These are phyloP conservation scores for Cerioporus squamosus DNA, from an alignment of 1,284 basidiomycete species.

Conservation along the genomic window DNA sequence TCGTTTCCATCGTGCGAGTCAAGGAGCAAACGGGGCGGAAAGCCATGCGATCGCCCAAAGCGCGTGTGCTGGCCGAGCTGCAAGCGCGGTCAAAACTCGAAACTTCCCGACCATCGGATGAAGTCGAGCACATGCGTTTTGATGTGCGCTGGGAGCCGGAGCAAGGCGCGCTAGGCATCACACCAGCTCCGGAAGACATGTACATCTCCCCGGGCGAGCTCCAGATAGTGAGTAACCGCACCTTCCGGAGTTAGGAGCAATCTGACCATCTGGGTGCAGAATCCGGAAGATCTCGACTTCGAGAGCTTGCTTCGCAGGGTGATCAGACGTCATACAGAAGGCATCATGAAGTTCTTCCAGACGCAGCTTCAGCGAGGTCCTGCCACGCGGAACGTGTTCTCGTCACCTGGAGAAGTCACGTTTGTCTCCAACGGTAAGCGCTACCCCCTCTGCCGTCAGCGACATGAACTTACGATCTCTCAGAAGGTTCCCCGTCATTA, in stretches of 20 bases:
- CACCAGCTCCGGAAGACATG: slow-evolving; percentile 48
- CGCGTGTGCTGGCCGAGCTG: slow-evolving; percentile 60
- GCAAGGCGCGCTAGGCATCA: slow-evolving; percentile 59
- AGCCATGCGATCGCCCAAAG: slow-evolving; percentile 41
- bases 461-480: background rate
- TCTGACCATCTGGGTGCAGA: slow-evolving; percentile 40
- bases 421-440: slow-evolving; percentile 56
- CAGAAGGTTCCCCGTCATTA: slow-evolving; percentile 59
- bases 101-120: slow-evolving; percentile 60
- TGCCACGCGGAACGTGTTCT: slow-evolving; percentile 56
- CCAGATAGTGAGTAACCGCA: slow-evolving; percentile 45
- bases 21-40: slow-evolving; percentile 36
- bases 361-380: slow-evolving; percentile 54
- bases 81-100: slow-evolving; percentile 65
- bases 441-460: too few species aligned
- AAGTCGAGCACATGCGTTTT: slow-evolving; percentile 62
- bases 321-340: slow-evolving; percentile 62
- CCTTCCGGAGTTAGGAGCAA: background rate
- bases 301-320: slow-evolving; percentile 63
- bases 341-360: slow-evolving; percentile 60
- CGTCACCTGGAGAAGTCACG: slow-evolving; percentile 57
- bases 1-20: slow-evolving; percentile 50
- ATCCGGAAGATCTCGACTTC: slow-evolving; percentile 71
- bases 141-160: slow-evolving; percentile 72
- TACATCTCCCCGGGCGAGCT: slow-evolving; percentile 45